Conservation (phyloP, 208 protist genomes). For the Acanthamoeba healyi region DNA sequence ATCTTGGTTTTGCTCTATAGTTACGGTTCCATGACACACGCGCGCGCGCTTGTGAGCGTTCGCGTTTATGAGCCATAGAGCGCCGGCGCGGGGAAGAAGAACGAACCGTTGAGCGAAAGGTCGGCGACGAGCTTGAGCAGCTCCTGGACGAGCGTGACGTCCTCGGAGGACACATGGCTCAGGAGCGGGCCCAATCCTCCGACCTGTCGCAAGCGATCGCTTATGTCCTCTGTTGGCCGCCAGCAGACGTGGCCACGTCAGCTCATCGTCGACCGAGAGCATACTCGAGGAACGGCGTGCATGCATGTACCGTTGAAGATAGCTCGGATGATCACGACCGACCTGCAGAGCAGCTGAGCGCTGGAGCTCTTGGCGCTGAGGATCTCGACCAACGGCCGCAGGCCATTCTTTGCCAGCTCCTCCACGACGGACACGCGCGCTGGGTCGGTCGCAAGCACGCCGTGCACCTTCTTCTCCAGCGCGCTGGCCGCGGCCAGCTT, state of each 20-base stretch:
- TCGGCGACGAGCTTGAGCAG: not conserved
- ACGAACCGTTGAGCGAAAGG: not conserved
- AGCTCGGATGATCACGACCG: not conserved
- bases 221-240: not conserved
- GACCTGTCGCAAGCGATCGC: not conserved
- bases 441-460: not conserved
- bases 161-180: not conserved
- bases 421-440: not conserved
- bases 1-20: not conserved
- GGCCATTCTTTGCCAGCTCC: not conserved
- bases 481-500: not conserved
- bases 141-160: not conserved
- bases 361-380: not conserved
- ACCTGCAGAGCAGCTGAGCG: not conserved
- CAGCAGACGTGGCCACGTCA: not conserved
- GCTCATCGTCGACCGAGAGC: not conserved
- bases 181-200: not conserved
- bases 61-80: not conserved
- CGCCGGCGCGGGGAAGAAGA: not conserved
- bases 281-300: not conserved
- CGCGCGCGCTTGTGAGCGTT: not conserved
- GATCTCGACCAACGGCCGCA: constrained; percentile 12
- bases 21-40: not conserved
- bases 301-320: not conserved
- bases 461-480: constrained; percentile 10